Percentiles rank a stretch among this genome's conserved stretches.
Conservation (phyloP, 331 rosid genomes). For the Pyrus hybrid region DNA sequence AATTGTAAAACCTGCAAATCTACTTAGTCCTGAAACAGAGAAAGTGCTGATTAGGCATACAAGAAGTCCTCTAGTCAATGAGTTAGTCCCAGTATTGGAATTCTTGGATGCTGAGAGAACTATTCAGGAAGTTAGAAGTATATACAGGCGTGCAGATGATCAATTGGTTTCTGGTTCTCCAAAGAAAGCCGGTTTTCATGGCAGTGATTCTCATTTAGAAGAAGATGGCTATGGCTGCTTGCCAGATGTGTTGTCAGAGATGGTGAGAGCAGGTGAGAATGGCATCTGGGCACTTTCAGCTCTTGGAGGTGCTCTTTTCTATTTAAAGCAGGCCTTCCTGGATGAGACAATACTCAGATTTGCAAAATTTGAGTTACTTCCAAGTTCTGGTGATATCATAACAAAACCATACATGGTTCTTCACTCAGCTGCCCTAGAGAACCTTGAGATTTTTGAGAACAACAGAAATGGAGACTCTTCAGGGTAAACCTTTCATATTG, state of each 20-base stretch:
- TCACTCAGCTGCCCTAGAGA: conserved; percentile 89
- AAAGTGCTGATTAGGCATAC: conserved; percentile 61
- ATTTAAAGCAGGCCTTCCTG: conserved; percentile 85
- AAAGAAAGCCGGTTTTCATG: conserved; percentile 4
- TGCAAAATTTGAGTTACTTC: conserved; percentile 83
- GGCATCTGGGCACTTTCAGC: conserved; percentile 87
- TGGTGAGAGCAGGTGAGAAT: conserved; percentile 40
- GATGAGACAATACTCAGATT: conserved; percentile 75
- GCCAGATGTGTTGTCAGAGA: conserved; percentile 69
- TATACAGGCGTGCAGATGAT: conserved; percentile 30
- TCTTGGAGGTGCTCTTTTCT: conserved; percentile 84
- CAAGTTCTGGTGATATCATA: conserved; percentile 50
- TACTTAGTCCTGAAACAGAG: conserved; percentile 83
- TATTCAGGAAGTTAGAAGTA: conserved; percentile 39
- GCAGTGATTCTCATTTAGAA: conserved; percentile 13
- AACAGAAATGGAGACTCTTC: conserved; percentile 77
- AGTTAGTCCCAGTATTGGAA: conserved; percentile 66
- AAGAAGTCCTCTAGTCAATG: conserved; percentile 83
- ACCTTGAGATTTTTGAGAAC: conserved; percentile 92
- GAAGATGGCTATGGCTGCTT: conserved; percentile 36
- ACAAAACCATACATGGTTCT: conserved; percentile 89
- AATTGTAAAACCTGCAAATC: conserved; percentile 73
- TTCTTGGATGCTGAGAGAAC: conserved; percentile 86
- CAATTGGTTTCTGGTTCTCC: conserved; percentile 20
- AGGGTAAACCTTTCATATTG: conserved; percentile 50